phyloP scores from a whole-genome alignment of 176 grass and related monocot genomes.

The Carex parvula region DNA sequence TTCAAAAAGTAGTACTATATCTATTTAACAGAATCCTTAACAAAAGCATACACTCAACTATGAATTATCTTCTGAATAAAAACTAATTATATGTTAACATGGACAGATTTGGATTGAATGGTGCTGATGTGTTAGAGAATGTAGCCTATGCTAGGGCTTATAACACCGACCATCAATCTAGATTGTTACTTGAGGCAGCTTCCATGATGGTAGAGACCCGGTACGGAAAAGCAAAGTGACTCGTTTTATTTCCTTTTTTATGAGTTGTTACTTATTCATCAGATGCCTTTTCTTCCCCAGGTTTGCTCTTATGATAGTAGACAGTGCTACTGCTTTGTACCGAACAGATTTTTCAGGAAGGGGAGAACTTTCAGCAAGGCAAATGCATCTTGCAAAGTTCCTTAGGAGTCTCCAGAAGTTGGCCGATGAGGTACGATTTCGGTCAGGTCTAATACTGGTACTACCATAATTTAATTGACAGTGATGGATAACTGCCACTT shows the following conservation, averaged over 20 bases:
- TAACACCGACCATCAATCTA: constrained; percentile 90
- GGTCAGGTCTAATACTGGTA: neutral
- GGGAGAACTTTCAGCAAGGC: constrained; percentile 88
- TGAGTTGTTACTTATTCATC: neutral
- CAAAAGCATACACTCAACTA: neutral
- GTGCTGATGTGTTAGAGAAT: constrained; percentile 92
- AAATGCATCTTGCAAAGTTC: constrained; percentile 98
- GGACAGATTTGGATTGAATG: constrained; percentile 85
- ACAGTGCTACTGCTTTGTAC: constrained; percentile 92
- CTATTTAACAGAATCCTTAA: neutral
- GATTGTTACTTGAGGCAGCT: constrained; percentile 79
- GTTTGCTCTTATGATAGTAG: constrained; percentile 97
- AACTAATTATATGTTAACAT: constrained; percentile 18
- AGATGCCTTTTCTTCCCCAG: constrained; percentile 33
- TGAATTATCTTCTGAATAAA: neutral
- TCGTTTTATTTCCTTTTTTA: neutral
- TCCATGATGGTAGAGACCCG: constrained; percentile 97
- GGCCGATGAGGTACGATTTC: constrained; percentile 63
- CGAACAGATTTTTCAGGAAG: constrained; percentile 94
- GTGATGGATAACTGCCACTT: neutral
- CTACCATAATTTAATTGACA: neutral
- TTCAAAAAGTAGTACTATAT: neutral
- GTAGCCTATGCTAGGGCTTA: constrained; percentile 93
- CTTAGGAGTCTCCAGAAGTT: constrained; percentile 91
- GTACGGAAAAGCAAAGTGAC: constrained; percentile 24